A percentile compares a stretch with the other conserved stretches of the same genome.
Conservation (phyloP, 2,329 filamentous ascomycete genomes). For the Chaetothyriales sp. region DNA sequence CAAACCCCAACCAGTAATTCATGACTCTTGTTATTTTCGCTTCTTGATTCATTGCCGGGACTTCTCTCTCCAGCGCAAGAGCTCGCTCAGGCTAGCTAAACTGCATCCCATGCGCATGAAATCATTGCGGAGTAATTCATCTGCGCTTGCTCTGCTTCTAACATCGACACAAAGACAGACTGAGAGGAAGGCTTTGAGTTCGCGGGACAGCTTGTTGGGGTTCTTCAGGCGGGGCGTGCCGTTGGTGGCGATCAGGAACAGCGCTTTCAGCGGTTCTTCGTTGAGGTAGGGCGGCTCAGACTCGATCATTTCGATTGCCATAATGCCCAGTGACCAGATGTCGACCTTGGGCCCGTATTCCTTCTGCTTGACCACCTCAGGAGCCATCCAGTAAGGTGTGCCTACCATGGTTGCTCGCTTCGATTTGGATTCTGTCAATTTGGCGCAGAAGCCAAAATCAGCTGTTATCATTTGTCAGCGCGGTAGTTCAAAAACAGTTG, state of each 20-base stretch:
- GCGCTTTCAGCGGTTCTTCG: conserved; percentile 78
- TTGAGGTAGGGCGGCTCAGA: conserved; percentile 94
- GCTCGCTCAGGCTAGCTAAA: conserved; percentile 65
- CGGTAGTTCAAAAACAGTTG: background rate
- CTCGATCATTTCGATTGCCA: conserved; percentile 99
- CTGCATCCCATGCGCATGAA: conserved; percentile 89
- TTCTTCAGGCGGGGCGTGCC: conserved; percentile 93
- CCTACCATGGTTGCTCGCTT: conserved; percentile 99
- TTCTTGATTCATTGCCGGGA: conserved; percentile 11
- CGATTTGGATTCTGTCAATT: conserved; percentile 92
- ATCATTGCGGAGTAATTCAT: conserved; percentile 80
- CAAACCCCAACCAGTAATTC: background rate
- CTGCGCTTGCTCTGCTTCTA: conserved; percentile 79
- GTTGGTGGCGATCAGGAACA: conserved; percentile 94
- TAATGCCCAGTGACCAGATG: conserved; percentile 96
- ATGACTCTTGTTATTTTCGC: background rate
- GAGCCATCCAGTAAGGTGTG: conserved; percentile 99
- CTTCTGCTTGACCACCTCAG: conserved; percentile 91
- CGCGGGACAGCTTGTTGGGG: conserved; percentile 93
- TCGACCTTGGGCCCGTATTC: conserved; percentile 98
- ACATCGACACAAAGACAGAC: conserved; percentile 96
- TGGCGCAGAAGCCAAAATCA: conserved; percentile 96
- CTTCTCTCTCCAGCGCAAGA: conserved; percentile 56
- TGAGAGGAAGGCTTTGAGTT: conserved; percentile 91
- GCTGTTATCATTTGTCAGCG: background rate